Conservation (phyloP, 2,329 filamentous ascomycete species). For the Mycosphaerella sp. region DNA sequence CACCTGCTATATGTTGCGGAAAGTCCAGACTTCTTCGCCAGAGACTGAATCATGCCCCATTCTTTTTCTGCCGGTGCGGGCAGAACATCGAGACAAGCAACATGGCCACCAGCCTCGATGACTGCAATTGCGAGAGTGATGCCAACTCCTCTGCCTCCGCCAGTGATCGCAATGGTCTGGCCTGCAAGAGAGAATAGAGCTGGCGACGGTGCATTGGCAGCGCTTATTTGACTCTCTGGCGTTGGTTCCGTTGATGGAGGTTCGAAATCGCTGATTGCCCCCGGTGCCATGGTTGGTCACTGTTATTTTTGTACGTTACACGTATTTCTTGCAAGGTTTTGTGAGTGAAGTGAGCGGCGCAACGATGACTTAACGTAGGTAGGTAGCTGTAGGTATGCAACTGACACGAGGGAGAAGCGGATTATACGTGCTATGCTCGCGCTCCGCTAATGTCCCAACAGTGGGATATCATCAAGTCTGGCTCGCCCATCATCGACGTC, state of each 20-base stretch:
- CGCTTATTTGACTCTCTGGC: conserved; percentile 24
- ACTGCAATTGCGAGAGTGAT: conserved; percentile 29
- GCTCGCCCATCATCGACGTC: not conserved
- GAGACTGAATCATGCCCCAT: conserved; percentile 54
- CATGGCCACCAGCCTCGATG: conserved; percentile 28
- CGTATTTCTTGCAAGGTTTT: not conserved
- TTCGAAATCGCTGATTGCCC: conserved; percentile 24
- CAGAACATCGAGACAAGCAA: conserved; percentile 38
- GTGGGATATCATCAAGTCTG: not conserved
- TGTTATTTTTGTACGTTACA: not conserved
- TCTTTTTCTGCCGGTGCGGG: conserved; percentile 54
- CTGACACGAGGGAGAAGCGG: not conserved
- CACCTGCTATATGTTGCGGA: conserved; percentile 65
- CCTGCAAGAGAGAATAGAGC: conserved; percentile 24
- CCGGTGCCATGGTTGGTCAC: conserved; percentile 20
- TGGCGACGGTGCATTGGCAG: conserved; percentile 22
- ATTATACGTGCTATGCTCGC: not conserved
- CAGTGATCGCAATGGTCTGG: conserved; percentile 28
- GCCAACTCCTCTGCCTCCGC: conserved; percentile 29
- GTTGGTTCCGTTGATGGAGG: conserved; percentile 15
- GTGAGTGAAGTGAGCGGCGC: not conserved
- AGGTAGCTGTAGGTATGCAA: too few species aligned
- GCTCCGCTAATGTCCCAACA: not conserved
- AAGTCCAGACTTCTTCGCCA: conserved; percentile 54
- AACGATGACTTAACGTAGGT: not conserved